Base-by-base conservation (phyloP, 768 basidiomycete genomes). In the Mycena crocata region DNA sequence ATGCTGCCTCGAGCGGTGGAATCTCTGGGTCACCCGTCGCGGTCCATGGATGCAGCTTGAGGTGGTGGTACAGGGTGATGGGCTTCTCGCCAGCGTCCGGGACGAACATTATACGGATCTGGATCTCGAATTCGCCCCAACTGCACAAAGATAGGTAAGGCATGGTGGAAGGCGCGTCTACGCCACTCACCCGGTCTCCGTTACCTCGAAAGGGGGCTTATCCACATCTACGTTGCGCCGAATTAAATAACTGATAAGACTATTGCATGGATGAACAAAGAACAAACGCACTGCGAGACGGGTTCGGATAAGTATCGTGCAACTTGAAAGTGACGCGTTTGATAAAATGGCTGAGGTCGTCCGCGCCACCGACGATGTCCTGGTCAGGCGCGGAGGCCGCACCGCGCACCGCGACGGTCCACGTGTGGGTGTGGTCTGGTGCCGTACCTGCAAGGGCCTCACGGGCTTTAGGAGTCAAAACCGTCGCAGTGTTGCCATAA, bases 61-160 rank as follows among this genome's bases (percentile, higher is more conserved):
- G 90, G 74, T 97, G 93, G 79, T 99, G 98, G 68, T 93, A 92
- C 61, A 98, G 82, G 5, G 87, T 86, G 69, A 98, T 83, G 21
- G 94, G 87, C 75, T 99, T 99, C 77, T 99, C 98, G 52, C 90
- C 92, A 5, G 95, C 89, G 79, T 99, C 98, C 57, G 87, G 78
- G 34, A 95, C 84, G 80, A 99, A 98, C 52, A 90, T 92, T 58
- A 99, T 90, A 56, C 93, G 89, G 68, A 99, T 96, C 73, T 92
- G 89, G 68, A 99, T 92, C 74, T 98, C 95, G 80, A 99, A 99
- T 82, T 99, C 98, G 71, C 98, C 98, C 98, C 98, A 99, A 51
- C 93, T 94, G 61, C 37, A 48, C 42, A n/a, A 56, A 51, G 13
- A 24, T 44, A 37, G 34, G 39, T 39, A 35, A 26, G 4, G 15